A percentile compares a stretch with the other conserved stretches of the same genome.
Conservation (phyloP, 2,329 filamentous ascomycete species). For the Fusarium illudens region DNA sequence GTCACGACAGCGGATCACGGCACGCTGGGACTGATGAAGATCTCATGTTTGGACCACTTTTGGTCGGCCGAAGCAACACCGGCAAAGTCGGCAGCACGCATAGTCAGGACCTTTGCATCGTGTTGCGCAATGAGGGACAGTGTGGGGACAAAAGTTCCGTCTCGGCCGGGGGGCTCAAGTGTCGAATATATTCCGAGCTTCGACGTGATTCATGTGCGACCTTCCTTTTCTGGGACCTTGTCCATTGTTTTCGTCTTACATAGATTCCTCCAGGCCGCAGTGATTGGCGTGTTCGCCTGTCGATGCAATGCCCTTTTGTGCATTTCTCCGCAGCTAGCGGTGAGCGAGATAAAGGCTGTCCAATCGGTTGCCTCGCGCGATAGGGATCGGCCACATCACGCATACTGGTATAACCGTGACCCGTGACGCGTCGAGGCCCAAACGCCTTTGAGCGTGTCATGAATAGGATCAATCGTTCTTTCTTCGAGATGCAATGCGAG, state of each 20-base stretch:
- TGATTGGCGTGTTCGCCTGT: background rate
- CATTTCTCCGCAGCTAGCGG: background rate
- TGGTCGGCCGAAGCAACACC: background rate
- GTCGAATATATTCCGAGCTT: background rate
- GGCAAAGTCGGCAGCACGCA: conserved; percentile 25
- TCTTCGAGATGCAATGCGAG: background rate
- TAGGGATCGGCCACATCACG: background rate
- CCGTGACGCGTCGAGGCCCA: background rate
- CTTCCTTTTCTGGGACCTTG: background rate
- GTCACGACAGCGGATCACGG: conserved; percentile 24
- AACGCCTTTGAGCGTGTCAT: background rate
- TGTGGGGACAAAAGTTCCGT: conserved; percentile 29
- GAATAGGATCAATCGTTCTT: background rate
- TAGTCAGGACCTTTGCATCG: background rate
- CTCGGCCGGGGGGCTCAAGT: conserved; percentile 2
- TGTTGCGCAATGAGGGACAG: conserved; percentile 16
- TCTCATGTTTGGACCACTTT: conserved; percentile 1
- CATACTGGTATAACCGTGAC: background rate
- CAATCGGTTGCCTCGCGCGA: background rate
- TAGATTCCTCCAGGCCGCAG: background rate
- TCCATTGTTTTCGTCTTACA: background rate
- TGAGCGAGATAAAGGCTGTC: background rate
- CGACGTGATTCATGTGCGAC: background rate
- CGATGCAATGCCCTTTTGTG: background rate
- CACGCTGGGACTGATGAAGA: conserved; percentile 1